Evolutionary conservation across 139 green algal species (phyloP), one percentile per base, ranked within the genome.

Genomic region (Chlamydomonas applanata): DNA sequence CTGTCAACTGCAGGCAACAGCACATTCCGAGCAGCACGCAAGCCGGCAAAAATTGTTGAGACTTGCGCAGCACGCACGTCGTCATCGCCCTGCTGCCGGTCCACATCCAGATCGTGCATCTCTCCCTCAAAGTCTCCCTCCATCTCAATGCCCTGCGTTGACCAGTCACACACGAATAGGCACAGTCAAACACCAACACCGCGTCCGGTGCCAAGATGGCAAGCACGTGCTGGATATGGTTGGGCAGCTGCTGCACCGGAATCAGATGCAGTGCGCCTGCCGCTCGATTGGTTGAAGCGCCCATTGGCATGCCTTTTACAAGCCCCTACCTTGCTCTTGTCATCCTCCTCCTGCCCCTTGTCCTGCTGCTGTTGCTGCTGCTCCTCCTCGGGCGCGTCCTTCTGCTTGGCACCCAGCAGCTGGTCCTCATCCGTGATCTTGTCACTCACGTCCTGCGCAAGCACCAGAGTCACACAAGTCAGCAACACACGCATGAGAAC

Each of bases 71-170:
- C n/a, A n/a, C n/a, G n/a, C n/a, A n/a, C n/a, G 33, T 90, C 84
- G 11, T 90, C 84, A 13, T 91, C 83, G 20, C 88, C 82, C 24
- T 85, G 81, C 2, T 89, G 77, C 57, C 86, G 74, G 19, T 91
- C 80, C 5, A 29, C 83, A 53, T 95, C 80, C 1, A 87, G 36
- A 69, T 91, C 90, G 20, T 91, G 73, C 76, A 97, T 72, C 25
- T 77, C 74, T 3, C 93, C 95, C 33, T 98, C 93, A 85, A 99
- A 99, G 80, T 99, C 96, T 3, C 93, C 83, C 33, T 97, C 87
- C 96, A 99, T 99, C 85, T 99, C 96, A n/a, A 99, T 83, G 59
- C 93, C 93, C 73, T 91, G 56, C 40, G n/a, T n/a, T n/a, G n/a
- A n/a, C n/a, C n/a, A n/a, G n/a, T n/a, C n/a, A n/a, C n/a, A n/a